These are phyloP conservation scores for Ilyonectria robusta DNA, from an alignment of 2,329 filamentous ascomycete species.

Conservation along the genomic window DNA sequence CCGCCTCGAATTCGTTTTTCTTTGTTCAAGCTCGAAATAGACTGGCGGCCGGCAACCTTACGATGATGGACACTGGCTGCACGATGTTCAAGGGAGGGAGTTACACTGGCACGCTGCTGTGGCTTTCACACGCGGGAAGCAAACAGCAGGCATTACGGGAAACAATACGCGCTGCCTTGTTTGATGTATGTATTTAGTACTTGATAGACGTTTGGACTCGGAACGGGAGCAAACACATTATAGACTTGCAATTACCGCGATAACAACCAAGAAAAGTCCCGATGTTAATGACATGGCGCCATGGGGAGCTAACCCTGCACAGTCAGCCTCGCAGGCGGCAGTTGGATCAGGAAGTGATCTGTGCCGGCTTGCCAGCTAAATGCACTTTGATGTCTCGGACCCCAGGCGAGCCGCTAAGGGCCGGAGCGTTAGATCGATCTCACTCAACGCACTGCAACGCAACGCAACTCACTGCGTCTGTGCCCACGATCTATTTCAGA, in stretches of 20 bases:
- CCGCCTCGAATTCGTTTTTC: slow-evolving; percentile 37
- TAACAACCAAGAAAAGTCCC: background rate
- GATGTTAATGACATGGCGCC: background rate
- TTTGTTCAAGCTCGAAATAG: slow-evolving; percentile 49
- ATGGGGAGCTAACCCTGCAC: slow-evolving; percentile 15
- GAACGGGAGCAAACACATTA: slow-evolving; percentile 38
- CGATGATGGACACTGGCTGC: slow-evolving; percentile 47
- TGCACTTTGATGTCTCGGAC: slow-evolving; percentile 14
- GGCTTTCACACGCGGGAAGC: slow-evolving; percentile 35
- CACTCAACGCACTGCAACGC: background rate
- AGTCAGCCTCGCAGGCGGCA: slow-evolving; percentile 1
- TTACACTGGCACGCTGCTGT: slow-evolving; percentile 44
- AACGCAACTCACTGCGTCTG: background rate
- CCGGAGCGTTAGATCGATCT: background rate
- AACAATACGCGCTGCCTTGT: slow-evolving; percentile 47
- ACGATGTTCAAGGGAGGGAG: slow-evolving; percentile 47
- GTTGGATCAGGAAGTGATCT: slow-evolving; percentile 25
- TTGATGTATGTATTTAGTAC: slow-evolving; percentile 44
- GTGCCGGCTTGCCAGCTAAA: slow-evolving; percentile 12
- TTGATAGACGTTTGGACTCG: slow-evolving; percentile 45
- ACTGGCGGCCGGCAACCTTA: slow-evolving; percentile 48
- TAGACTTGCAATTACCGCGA: slow-evolving; percentile 44
- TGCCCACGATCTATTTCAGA: background rate
- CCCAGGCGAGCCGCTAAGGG: slow-evolving; percentile 14
- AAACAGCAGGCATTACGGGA: slow-evolving; percentile 43